phyloP scores from a whole-genome alignment of 2,329 filamentous ascomycete genomes.

The Orbilia blumenaviensis region DNA sequence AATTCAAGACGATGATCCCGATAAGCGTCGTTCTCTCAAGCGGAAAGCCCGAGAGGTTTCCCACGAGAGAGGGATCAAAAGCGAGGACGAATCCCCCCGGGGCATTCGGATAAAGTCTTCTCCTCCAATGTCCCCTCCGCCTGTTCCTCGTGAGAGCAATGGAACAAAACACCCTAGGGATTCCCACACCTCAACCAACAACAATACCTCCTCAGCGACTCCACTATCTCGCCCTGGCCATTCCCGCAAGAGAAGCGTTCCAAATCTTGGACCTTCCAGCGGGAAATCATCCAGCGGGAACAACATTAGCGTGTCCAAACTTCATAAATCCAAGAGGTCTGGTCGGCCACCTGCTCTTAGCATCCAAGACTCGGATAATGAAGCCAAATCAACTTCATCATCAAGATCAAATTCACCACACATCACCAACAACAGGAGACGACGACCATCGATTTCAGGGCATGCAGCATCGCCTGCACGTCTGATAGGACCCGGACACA shows the following conservation, averaged over 20 bases:
- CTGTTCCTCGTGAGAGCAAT: conserved; percentile 50
- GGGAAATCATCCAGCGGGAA: conserved; percentile 3
- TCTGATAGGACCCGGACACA: conserved; percentile 65
- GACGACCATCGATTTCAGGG: conserved; percentile 42
- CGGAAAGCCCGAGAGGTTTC: conserved; percentile 35
- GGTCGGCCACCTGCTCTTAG: conserved; percentile 32
- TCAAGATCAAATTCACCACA: conserved; percentile 48
- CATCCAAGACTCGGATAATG: conserved; percentile 42
- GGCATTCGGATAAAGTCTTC: conserved; percentile 56
- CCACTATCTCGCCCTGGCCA: conserved; percentile 29
- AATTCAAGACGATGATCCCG: conserved; percentile 22
- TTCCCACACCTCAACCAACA: conserved; percentile 9
- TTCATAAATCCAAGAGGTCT: conserved; percentile 39
- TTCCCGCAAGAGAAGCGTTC: conserved; percentile 41
- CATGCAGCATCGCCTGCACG: conserved; percentile 45
- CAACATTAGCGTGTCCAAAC: neutral
- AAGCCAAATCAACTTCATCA: conserved; percentile 39
- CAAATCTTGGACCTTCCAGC: conserved; percentile 1
- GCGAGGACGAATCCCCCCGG: conserved; percentile 43
- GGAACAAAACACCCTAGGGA: conserved; percentile 23
- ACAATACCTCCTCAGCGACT: neutral
- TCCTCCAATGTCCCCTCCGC: conserved; percentile 55
- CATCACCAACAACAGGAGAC: conserved; percentile 10
- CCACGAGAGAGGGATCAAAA: conserved; percentile 31
- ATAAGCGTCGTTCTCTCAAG: conserved; percentile 43